phyloP scores from a whole-genome alignment of 805 yeast genomes.

The Jamesozyma lodderae region DNA sequence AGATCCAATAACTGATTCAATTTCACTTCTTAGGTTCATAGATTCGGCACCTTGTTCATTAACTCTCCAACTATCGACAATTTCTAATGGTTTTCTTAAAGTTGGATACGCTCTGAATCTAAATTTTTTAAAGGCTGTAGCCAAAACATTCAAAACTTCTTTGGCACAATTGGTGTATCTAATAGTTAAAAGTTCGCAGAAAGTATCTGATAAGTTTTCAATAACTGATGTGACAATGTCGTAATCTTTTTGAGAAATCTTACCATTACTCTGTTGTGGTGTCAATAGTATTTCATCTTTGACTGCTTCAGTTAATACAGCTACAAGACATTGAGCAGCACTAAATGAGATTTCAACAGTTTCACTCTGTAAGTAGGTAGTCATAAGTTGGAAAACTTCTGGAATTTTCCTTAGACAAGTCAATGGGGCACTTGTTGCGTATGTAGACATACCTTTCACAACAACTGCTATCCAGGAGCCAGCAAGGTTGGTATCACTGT shows the following conservation, averaged over 20 bases:
- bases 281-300: constrained; percentile 49
- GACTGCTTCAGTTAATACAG: constrained; percentile 59
- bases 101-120: constrained; percentile 63
- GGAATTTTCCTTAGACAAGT: constrained; percentile 51
- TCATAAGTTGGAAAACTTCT: constrained; percentile 44
- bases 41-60: constrained; percentile 36
- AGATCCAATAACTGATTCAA: constrained; percentile 72
- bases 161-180: constrained; percentile 68
- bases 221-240: constrained; percentile 50
- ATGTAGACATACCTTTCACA: constrained; percentile 65
- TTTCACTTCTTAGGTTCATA: constrained; percentile 55
- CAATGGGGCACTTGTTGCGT: constrained; percentile 42
- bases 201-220: constrained; percentile 44
- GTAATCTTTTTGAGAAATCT: constrained; percentile 31
- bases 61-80: constrained; percentile 81
- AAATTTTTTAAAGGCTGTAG: constrained; percentile 53
- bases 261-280: constrained; percentile 37
- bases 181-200: constrained; percentile 56
- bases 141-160: constrained; percentile 61
- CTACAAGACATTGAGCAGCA: constrained; percentile 81
- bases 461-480: constrained; percentile 94
- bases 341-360: constrained; percentile 55
- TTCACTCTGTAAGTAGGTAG: constrained; percentile 62
- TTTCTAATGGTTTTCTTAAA: constrained; percentile 52
- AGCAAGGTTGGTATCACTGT: constrained; percentile 74